phyloP scores from a whole-genome alignment of 192 early-diverging fungal species.

The Neocallimastix lanati region DNA sequence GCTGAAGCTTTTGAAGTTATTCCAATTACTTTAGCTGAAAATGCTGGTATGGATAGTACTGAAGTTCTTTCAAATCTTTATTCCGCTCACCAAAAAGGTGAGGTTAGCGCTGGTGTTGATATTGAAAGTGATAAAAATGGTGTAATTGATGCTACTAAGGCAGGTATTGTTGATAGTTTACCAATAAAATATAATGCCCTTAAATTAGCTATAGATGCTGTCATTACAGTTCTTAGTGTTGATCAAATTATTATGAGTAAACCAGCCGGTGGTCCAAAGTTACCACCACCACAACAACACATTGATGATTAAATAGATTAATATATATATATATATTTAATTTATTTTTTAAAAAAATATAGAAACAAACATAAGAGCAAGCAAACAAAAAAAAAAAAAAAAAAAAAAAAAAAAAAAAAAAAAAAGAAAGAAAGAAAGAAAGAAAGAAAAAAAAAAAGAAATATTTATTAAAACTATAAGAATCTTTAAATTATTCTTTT shows the following conservation, averaged over 20 bases:
- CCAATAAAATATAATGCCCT: constrained; percentile 74
- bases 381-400: no score
- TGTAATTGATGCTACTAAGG: constrained; percentile 53
- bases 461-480: no score
- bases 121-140: constrained; percentile 54
- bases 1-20: constrained; percentile 87
- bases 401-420: no score
- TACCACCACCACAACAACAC: neutral
- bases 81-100: constrained; percentile 63
- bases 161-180: constrained; percentile 61
- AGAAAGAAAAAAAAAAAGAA: no score
- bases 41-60: constrained; percentile 79
- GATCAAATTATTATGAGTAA: constrained; percentile 48
- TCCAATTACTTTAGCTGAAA: constrained; percentile 84
- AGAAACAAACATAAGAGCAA: no score
- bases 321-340: no score
- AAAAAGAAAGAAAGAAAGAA: no score
- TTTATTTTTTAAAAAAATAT: no score
- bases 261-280: neutral
- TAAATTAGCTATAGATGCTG: constrained; percentile 76
- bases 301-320: neutral
- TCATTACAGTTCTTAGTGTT: constrained; percentile 82
- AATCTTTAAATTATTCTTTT: no score
- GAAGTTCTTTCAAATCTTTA: constrained; percentile 81
- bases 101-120: constrained; percentile 53